Conservation (phyloP, 108 stramenopile species). For the Pseudonitzschia pungens region DNA sequence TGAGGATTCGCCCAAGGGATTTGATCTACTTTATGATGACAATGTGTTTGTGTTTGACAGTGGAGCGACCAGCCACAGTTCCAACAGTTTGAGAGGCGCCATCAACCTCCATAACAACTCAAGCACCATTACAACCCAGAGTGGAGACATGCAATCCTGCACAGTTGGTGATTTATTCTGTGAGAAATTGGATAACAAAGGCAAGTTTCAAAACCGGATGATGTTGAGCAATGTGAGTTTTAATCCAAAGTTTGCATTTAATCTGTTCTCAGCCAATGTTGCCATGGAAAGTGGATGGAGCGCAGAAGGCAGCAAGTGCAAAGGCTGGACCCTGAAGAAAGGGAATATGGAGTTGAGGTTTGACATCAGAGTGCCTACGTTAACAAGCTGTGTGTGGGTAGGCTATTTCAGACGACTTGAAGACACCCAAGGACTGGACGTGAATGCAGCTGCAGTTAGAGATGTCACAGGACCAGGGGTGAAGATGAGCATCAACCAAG, state of each 20-base stretch:
- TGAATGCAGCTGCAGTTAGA: neutral
- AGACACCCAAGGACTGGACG: neutral
- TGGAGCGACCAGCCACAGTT: neutral
- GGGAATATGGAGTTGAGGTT: neutral
- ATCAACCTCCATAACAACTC: neutral
- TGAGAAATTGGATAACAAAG: neutral
- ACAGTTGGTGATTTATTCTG: neutral
- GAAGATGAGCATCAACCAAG: neutral
- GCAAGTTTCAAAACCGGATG: neutral
- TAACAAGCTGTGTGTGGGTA: neutral
- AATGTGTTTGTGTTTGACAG: slow-evolving; percentile 2
- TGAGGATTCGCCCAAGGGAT: neutral
- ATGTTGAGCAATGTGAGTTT: neutral
- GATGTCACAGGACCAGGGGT: neutral
- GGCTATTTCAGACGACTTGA: neutral
- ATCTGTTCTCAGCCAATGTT: neutral
- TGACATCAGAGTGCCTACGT: neutral
- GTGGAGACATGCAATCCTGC: neutral
- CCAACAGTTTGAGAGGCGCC: neutral
- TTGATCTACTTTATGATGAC: neutral
- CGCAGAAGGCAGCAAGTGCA: neutral
- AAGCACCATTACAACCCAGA: neutral
- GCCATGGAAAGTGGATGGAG: neutral
- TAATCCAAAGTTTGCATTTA: neutral
- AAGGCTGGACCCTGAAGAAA: neutral